A percentile compares a stretch with the other conserved stretches of the same genome.
These are phyloP conservation scores for Parietaria judaica DNA, from an alignment of 306 rosid genomes.

Conservation along the genomic window DNA sequence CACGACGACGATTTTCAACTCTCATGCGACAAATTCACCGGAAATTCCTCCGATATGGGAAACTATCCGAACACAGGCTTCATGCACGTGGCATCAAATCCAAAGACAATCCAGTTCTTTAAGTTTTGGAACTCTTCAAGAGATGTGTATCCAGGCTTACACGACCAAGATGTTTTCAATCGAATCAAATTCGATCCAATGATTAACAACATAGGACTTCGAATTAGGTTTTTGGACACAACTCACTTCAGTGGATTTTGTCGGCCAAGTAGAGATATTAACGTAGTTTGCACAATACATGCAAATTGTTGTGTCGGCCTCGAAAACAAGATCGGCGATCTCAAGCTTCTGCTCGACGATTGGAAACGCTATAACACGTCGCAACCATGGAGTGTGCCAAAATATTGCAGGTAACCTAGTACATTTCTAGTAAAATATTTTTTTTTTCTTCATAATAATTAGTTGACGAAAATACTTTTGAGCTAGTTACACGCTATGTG, in stretches of 20 bases:
- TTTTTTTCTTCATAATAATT: too few relatives aligned
- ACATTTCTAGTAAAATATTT: too few relatives aligned
- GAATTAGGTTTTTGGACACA: conserved; percentile 58
- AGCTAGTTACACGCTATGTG: too few relatives aligned
- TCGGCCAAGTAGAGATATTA: conserved; percentile 31
- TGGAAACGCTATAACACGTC: conserved; percentile 26
- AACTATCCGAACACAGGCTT: conserved; percentile 76
- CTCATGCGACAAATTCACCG: conserved; percentile 56
- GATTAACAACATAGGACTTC: conserved; percentile 25
- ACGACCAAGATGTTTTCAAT: conserved; percentile 81
- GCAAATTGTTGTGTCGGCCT: conserved; percentile 86
- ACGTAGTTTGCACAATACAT: conserved; percentile 60
- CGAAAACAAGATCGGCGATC: conserved; percentile 60
- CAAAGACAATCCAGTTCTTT: too few relatives aligned
- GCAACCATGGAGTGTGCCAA: not conserved
- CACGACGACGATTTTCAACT: conserved; percentile 67
- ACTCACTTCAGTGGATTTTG: conserved; percentile 72
- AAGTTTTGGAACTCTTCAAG: conserved; percentile 64
- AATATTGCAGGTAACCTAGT: conserved; percentile 49
- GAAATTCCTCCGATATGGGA: conserved; percentile 28
- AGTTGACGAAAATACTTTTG: too few relatives aligned
- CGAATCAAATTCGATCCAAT: conserved; percentile 37
- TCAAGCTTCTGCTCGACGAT: conserved; percentile 55
- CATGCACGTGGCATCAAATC: too few relatives aligned
- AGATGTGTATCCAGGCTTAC: conserved; percentile 19